These are phyloP conservation scores for Isoetes engelmannii DNA, from an alignment of 83 land plant genomes.

Conservation along the genomic window DNA sequence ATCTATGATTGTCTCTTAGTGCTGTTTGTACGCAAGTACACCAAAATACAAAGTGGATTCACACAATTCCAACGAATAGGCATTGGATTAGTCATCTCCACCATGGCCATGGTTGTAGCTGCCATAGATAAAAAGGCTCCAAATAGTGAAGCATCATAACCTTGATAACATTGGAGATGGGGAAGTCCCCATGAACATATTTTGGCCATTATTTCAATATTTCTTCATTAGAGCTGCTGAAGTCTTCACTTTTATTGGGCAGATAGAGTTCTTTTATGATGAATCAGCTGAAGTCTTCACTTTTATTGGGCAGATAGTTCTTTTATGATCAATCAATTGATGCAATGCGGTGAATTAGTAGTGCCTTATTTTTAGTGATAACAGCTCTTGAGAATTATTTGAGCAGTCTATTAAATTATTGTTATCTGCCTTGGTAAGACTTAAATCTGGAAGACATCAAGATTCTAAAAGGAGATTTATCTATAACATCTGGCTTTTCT, in stretches of 20 bases:
- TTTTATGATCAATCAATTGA: too few species aligned
- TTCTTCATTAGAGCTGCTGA: background rate
- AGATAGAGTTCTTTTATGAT: conserved; percentile 26
- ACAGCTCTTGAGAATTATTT: too few species aligned
- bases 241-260: conserved; percentile 19
- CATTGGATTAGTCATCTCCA: background rate
- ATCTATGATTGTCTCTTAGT: conserved; percentile 6
- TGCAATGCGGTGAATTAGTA: too few species aligned
- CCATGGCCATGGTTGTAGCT: conserved; percentile 10
- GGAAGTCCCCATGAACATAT: background rate
- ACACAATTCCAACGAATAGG: conserved; percentile 7
- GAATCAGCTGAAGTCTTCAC: conserved; percentile 23
- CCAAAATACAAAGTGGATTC: conserved; percentile 1
- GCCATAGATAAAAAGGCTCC: conserved; percentile 7
- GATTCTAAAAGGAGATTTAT: too few species aligned
- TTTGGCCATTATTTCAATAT: conserved; percentile 8
- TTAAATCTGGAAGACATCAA: too few species aligned
- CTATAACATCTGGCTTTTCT: too few species aligned
- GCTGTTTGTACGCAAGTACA: background rate
- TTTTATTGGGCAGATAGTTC: too few species aligned
- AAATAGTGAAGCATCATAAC: background rate
- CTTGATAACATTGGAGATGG: background rate
- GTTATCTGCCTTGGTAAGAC: too few species aligned
- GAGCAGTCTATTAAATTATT: too few species aligned
- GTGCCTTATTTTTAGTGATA: too few species aligned